Evolutionary conservation across 225 moss, liverwort and hornwort genomes (phyloP), one percentile per base, ranked within the genome.

Genomic region (Lunularia cruciata): DNA sequence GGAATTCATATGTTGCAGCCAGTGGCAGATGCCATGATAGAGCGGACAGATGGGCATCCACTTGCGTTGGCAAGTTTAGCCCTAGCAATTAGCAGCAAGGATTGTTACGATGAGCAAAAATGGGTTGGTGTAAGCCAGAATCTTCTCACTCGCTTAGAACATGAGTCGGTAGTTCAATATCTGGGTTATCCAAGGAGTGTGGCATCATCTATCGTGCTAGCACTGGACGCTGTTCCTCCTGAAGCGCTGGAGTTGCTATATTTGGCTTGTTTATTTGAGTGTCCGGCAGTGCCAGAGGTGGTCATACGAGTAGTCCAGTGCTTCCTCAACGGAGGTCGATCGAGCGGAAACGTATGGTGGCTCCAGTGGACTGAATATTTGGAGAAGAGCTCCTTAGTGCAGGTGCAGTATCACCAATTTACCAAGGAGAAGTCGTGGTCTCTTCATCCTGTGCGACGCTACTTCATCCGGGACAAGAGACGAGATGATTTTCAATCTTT

Each of bases 261-360:
- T 14, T 14, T 53, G 4, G 52, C 52, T 25, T 53, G 6, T 14
- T 25, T 53, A 8, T 53, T 8, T 53, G 52, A 53, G 52, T 5
- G 52, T 15, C 52, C 52, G 52, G 52, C 52, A 19, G 52, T 53
- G 52, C 52, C 52, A 5, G 52, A 53, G 52, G 52, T 53, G 6
- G 52, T 53, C 52, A 53, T 53, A 15, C 23, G 52, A 25, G 15
- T 14, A 15, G 10, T 19, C 15, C 14, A 53, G 6, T 53, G 52
- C 52, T 53, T 53, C 23, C 52, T 53, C 15, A 19, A 53, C 52
- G 52, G 52, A 19, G n/a, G n/a, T n/a, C n/a, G n/a, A n/a, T n/a
- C n/a, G n/a, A n/a, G n/a, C n/a, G 52, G 52, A 25, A 8, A 8
- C 5, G 15, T 5, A 19, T 4, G 15, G 15, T 53, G 10, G 10